A percentile compares a stretch with the other conserved stretches of the same genome.
These are phyloP conservation scores for Brassica napus DNA, from an alignment of 345 rosid species.

Conservation along the genomic window DNA sequence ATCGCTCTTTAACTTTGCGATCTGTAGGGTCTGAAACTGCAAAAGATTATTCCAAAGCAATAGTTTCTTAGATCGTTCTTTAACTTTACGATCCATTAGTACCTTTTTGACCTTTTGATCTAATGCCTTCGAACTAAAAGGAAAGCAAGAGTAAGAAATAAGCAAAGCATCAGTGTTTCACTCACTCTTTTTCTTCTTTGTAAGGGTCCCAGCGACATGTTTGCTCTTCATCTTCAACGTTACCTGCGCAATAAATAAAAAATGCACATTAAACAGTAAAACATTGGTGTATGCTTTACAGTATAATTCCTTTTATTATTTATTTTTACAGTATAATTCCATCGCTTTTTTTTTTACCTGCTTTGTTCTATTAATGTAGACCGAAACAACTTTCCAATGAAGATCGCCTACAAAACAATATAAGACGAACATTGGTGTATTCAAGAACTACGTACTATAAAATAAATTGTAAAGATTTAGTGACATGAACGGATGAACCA, in stretches of 20 bases:
- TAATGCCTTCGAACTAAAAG: neutral
- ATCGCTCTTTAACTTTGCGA: slow-evolving; percentile 31
- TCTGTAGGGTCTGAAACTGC: neutral
- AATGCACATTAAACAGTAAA: neutral
- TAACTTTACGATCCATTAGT: slow-evolving; percentile 8
- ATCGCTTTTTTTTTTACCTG: slow-evolving; percentile 51
- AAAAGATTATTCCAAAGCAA: slow-evolving; percentile 8
- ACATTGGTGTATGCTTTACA: neutral
- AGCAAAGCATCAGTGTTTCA: slow-evolving; percentile 33
- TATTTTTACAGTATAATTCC: neutral
- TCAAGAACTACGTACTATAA: slow-evolving; percentile 9
- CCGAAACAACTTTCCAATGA: slow-evolving; percentile 92
- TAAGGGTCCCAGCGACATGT: slow-evolving; percentile 75
- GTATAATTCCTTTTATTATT: neutral
- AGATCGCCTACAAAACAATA: slow-evolving; percentile 69
- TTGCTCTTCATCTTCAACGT: slow-evolving; percentile 85
- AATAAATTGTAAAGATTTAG: neutral
- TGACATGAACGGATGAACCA: slow-evolving; percentile 7
- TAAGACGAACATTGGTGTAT: neutral
- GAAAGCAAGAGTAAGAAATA: slow-evolving; percentile 30
- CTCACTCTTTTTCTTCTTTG: slow-evolving; percentile 89
- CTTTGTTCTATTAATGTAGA: slow-evolving; percentile 74
- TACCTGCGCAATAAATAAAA: slow-evolving; percentile 49
- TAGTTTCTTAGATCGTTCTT: slow-evolving; percentile 1
- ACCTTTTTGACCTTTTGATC: slow-evolving; percentile 29